Evolutionary conservation across 352 stramenopile species (phyloP).

Genomic region (Phytophthora citrophthora): DNA sequence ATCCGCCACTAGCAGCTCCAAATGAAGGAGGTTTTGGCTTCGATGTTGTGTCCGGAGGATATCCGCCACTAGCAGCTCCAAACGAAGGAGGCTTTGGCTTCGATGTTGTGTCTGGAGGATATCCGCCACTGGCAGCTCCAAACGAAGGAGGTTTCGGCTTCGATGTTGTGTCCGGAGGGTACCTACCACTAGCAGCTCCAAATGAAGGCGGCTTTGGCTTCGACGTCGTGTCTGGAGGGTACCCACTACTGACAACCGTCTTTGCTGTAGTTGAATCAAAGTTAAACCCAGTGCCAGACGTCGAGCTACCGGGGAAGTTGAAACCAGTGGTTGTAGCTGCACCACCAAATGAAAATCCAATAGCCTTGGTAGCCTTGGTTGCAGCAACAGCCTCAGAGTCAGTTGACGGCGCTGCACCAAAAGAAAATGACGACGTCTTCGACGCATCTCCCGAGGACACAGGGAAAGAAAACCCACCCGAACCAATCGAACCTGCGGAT

Average conservation of each 20-base stretch:
- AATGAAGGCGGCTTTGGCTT: conserved; percentile 17
- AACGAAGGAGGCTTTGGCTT: conserved; percentile 20
- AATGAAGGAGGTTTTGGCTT: conserved; percentile 26
- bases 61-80: conserved; percentile 1
- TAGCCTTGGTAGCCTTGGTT: conserved; percentile 17
- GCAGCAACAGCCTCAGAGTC: not conserved
- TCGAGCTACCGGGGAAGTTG: conserved; percentile 12
- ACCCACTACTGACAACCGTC: conserved; percentile 3
- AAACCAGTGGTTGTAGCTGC: not conserved
- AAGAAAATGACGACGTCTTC: conserved; percentile 50
- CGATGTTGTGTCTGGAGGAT: conserved; percentile 17
- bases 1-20: conserved; percentile 8
- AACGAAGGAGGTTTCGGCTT: conserved; percentile 13
- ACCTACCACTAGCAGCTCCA: not conserved
- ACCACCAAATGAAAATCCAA: conserved; percentile 38
- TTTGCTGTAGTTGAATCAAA: conserved; percentile 13
- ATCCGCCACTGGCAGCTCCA: conserved; percentile 3
- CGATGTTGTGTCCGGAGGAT: conserved; percentile 6
- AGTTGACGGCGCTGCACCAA: conserved; percentile 25
- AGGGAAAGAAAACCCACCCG: conserved; percentile 49
- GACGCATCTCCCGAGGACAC: conserved; percentile 11
- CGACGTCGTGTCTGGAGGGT: conserved; percentile 22
- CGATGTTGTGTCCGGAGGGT: conserved; percentile 3
- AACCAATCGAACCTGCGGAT: conserved; percentile 43
- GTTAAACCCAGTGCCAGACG: conserved; percentile 21